Evolutionary conservation across 1,139 yeast genomes (phyloP).

Genomic region (Hemisphaericaspora xylofermentans): DNA sequence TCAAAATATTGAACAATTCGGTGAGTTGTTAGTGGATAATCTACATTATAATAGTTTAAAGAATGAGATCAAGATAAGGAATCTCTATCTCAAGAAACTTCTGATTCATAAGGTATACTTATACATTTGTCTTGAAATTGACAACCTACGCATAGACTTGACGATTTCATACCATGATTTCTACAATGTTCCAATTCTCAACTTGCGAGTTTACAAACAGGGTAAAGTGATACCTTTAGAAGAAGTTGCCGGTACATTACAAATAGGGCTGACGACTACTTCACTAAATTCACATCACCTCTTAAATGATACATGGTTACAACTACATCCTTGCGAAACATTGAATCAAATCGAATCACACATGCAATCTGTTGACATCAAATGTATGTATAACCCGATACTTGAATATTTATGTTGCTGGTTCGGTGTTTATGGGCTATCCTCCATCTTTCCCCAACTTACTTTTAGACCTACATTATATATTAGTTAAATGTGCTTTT

Average conservation of each 20-base stretch:
- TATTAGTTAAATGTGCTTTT: too few relatives aligned
- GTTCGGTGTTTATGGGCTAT: constrained; percentile 28
- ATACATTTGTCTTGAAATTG: constrained; percentile 4
- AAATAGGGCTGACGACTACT: constrained; percentile 1
- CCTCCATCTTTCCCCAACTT: constrained; percentile 17
- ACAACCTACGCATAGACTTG: constrained; percentile 16
- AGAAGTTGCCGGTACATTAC: constrained; percentile 1
- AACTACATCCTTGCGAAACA: constrained; percentile 43
- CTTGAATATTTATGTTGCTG: constrained; percentile 13
- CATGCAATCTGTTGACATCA: not conserved
- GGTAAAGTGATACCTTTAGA: constrained; percentile 3
- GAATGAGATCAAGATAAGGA: constrained; percentile 7
- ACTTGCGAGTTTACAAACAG: constrained; percentile 19
- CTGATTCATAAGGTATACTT: constrained; percentile 6
- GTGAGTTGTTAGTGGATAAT: constrained; percentile 10
- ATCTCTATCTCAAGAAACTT: constrained; percentile 14
- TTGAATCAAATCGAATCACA: not conserved
- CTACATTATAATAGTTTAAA: constrained; percentile 4
- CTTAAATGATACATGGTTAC: constrained; percentile 29
- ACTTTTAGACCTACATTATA: constrained; percentile 11
- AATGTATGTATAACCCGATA: constrained; percentile 1
- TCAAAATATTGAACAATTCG: constrained; percentile 15
- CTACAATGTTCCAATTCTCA: constrained; percentile 34
- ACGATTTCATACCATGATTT: constrained; percentile 31
- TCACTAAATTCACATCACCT: constrained; percentile 24